A percentile compares a stretch with the other conserved stretches of the same genome.
phyloP scores from a whole-genome alignment of 106 monocot species.

The Dendrobium catenatum region DNA sequence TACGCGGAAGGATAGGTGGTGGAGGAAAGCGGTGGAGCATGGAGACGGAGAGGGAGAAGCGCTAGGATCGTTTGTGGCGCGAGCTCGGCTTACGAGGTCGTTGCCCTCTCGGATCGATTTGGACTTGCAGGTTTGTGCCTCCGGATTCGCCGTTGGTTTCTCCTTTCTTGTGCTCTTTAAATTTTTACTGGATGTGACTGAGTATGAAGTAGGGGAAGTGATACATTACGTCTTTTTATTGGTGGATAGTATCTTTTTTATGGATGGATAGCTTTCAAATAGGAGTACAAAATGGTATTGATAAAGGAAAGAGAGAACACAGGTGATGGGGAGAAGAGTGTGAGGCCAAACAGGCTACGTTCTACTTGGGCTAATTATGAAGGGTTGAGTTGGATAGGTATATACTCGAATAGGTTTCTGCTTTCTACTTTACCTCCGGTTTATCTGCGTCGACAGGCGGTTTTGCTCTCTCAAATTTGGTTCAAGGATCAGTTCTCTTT shows the following conservation, averaged over 20 bases:
- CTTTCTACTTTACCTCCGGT: too few relatives aligned
- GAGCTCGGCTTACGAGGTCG: conserved; percentile 41
- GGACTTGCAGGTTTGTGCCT: conserved; percentile 54
- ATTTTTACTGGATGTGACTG: background rate
- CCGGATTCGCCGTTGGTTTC: background rate
- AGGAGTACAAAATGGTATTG: background rate
- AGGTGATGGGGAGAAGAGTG: background rate
- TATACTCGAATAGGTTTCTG: background rate
- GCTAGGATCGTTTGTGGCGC: conserved; percentile 14
- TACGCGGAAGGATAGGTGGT: conserved; percentile 13
- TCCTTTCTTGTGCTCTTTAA: background rate
- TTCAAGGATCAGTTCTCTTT: background rate
- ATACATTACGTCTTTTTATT: background rate
- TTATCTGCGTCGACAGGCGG: too few relatives aligned
- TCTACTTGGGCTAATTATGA: background rate
- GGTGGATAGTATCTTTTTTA: background rate
- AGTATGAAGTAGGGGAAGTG: background rate
- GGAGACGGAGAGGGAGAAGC: conserved; percentile 1
- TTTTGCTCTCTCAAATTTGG: background rate
- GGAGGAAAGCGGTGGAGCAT: conserved; percentile 11
- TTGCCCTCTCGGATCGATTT: conserved; percentile 55
- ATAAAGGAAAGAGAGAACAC: background rate
- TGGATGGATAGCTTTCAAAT: background rate
- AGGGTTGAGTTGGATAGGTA: background rate
- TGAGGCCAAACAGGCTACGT: background rate